Evolutionary conservation across 1,139 yeast genomes (phyloP).

Genomic region (Diutina mesorugosa): DNA sequence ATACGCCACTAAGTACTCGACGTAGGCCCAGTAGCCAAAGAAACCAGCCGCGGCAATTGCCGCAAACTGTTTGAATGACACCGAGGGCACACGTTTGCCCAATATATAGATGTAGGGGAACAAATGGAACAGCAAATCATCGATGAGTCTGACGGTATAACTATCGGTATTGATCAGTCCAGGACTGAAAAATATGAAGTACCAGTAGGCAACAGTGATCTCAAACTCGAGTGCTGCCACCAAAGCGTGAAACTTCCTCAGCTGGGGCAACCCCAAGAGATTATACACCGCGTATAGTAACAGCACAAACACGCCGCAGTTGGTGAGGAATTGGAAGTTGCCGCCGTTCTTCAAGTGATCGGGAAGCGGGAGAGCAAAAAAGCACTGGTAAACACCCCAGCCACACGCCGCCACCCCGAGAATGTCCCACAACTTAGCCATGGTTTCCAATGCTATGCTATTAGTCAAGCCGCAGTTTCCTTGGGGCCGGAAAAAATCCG

Average conservation of each 20-base stretch:
- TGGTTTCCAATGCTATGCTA: background rate
- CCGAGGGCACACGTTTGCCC: background rate
- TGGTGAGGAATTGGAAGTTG: conserved; percentile 14
- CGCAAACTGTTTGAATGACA: background rate
- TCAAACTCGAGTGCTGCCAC: conserved; percentile 11
- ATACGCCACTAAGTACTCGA: background rate
- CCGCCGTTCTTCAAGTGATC: conserved; percentile 11
- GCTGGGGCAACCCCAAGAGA: background rate
- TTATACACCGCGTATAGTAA: background rate
- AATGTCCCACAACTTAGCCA: background rate
- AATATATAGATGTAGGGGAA: conserved; percentile 10
- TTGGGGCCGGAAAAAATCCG: too few species aligned
- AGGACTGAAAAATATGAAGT: conserved; percentile 10
- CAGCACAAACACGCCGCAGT: conserved; percentile 9
- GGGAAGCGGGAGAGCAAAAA: conserved; percentile 9
- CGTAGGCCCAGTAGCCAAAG: background rate
- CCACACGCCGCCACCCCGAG: background rate
- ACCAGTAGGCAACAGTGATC: conserved; percentile 15
- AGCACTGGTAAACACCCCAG: conserved; percentile 2
- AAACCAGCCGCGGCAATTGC: conserved; percentile 4
- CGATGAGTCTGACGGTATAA: conserved; percentile 8
- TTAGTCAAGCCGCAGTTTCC: too few species aligned
- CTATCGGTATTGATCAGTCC: conserved; percentile 10
- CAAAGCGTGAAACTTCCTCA: background rate
- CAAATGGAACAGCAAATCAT: conserved; percentile 14